Conservation (phyloP, 2,329 filamentous ascomycete genomes). For the Colletotrichum cordylinicola region DNA sequence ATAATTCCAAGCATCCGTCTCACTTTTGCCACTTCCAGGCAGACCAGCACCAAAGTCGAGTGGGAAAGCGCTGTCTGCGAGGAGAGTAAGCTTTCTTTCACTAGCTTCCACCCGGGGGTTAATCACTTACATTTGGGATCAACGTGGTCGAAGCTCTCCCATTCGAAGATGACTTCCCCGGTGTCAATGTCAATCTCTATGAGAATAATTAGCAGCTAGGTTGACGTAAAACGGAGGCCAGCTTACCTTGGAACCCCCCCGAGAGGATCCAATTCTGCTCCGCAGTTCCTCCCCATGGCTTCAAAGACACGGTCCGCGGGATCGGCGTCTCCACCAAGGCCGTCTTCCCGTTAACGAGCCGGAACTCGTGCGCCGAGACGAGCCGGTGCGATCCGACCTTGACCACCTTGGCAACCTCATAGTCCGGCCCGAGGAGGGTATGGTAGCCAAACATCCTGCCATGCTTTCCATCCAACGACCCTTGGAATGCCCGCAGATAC, state of each 20-base stretch:
- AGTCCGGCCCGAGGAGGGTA: neutral
- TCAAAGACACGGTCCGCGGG: neutral
- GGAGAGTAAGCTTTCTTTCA: neutral
- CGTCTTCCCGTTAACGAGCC: neutral
- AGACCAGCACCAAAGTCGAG: neutral
- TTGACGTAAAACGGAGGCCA: neutral
- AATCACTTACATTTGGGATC: neutral
- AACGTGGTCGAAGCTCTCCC: slow-evolving; percentile 34
- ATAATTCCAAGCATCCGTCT: slow-evolving; percentile 41
- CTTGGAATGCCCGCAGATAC: neutral
- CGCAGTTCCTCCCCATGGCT: neutral
- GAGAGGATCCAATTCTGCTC: neutral
- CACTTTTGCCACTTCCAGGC: neutral
- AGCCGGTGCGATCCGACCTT: neutral
- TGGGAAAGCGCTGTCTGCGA: neutral
- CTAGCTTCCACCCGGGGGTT: too few species aligned
- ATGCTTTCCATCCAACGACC: accelerated
- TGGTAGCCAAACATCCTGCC: neutral
- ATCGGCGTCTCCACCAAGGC: neutral
- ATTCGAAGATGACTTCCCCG: slow-evolving; percentile 54
- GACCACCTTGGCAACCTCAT: neutral
- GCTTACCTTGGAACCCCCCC: neutral
- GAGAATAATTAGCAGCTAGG: neutral
- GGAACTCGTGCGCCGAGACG: neutral
- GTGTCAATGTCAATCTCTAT: slow-evolving; percentile 56